Conservation (phyloP, 805 yeast genomes). For the Scheffersomyces ergatensis region DNA sequence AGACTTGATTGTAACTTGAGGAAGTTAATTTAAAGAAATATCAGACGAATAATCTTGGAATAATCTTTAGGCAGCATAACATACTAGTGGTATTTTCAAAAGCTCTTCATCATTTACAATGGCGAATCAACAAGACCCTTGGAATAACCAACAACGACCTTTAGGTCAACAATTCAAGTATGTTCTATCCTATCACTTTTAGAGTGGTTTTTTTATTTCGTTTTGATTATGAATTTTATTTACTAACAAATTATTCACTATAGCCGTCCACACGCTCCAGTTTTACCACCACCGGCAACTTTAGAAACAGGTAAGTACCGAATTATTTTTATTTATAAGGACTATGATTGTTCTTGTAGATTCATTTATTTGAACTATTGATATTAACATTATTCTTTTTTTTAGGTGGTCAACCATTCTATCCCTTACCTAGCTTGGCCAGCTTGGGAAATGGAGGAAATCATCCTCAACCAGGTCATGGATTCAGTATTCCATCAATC, state of each 20-base stretch:
- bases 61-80: too few relatives aligned
- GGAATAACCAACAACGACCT: slow-evolving; percentile 42
- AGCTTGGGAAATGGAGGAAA: slow-evolving; percentile 42
- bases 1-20: too few relatives aligned
- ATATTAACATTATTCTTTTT: too few relatives aligned
- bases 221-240: too few relatives aligned
- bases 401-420: slow-evolving; percentile 43
- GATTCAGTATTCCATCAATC: slow-evolving; percentile 49
- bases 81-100: too few relatives aligned
- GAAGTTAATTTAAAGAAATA: too few relatives aligned
- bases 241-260: slow-evolving; percentile 23
- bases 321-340: too few relatives aligned
- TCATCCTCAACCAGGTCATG: slow-evolving; percentile 40
- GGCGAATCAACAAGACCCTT: slow-evolving; percentile 42
- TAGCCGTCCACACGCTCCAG: slow-evolving; percentile 60
- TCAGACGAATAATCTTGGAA: too few relatives aligned
- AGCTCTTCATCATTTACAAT: slow-evolving; percentile 12
- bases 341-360: too few relatives aligned
- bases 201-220: too few relatives aligned
- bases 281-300: slow-evolving; percentile 58
- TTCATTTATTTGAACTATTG: too few relatives aligned
- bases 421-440: slow-evolving; percentile 52
- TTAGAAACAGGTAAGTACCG: slow-evolving; percentile 46
- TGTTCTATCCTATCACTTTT: slow-evolving; percentile 18
- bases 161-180: slow-evolving; percentile 43